Evolutionary conservation across 179 eudicot species (phyloP), one percentile per base, ranked within the genome.

Genomic region (Patellifolia procumbens): DNA sequence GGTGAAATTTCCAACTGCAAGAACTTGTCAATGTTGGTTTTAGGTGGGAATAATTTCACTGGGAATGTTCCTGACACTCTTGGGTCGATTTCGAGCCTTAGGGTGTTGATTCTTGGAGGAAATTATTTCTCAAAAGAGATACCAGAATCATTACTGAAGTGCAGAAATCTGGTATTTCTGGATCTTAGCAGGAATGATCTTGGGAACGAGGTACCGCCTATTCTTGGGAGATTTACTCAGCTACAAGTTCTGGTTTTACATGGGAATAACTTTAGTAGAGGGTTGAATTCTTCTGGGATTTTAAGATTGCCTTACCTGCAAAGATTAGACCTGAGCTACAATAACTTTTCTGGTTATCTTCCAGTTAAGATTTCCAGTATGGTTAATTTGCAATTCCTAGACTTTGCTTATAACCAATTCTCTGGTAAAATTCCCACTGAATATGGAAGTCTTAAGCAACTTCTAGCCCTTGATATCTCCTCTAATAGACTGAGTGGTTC

Each of bases 381-480:
- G 95, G 43, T 13, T 39, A 76, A 84, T 76, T 74, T 96, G 84
- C 86, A 84, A 76, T 89, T 74, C 82, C 74, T 93, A 75, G 86
- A 90, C 76, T 85, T 96, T 16, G 88, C 98, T 12, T 72, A 56
- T 79, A 96, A 96, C 74, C 79, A 80, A n/a, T 93, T 96, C 60
- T 61, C 84, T 1, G 92, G 97, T 2, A 68, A 76, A 55, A 93
- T 96, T 52, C 99, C 99, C 7, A 34, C 82, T 26, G 91, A 90
- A 71, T 93, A 85, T 29, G 99, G 99, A 22, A 71, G 82, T 37
- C 79, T 93, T 20, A 74, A 58, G 20, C 73, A 64, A 39, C 91
- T 96, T 59, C 96, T 93, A 82, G 94, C 91, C 19, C 93, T 96
- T 63, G 99, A 96, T 86, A 86, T 96, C 31, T 93, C 98, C 42